Evolutionary conservation across 768 basidiomycete genomes (phyloP), one percentile per base, ranked within the genome.

Genomic region (Boletus subcaerulescens): DNA sequence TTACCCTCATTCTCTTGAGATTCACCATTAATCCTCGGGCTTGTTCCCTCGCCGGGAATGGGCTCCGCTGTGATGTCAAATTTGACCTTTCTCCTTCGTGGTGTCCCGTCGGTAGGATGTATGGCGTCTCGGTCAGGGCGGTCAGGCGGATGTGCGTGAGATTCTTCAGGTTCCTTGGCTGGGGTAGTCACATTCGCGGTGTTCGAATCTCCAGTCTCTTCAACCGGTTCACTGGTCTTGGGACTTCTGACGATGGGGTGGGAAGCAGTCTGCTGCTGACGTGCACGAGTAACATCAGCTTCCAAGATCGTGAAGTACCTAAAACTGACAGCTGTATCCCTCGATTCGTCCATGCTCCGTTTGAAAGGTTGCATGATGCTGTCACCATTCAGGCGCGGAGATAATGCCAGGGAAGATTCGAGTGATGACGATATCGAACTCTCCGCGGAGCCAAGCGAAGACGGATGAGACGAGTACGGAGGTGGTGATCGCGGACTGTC

Each of bases 61-160:
- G 80, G 77, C 38, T 76, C 82, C 20, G 84, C 80, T 64, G 85
- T 74, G 46, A 86, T 80, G 58, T 90, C 80, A 61, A 91, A 91
- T 10, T 86, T 88, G 31, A 91, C 86, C 67, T 83, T 87, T 56
- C 82, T 76, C 68, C 77, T 73, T 75, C 74, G 87, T 74, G 65
- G 53, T 50, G 66, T 55, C 72, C 70, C 61, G 63, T 67, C 53
- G 60, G 68, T 53, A 68, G 71, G 50, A 45, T 64, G 49, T 58
- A 62, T 53, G 52, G n/a, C 59, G 60, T 68, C 41, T 33, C 48
- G 58, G 58, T 60, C 64, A 43, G 53, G 22, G 40, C 59, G 60
- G 63, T 59, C 52, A 53, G 56, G 42, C 56, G 49, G 55, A 60
- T 53, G 60, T 36, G 41, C 48, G 31, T 29, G 56, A 15, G 5